These are phyloP conservation scores for Yamadazyma philogaea DNA, from an alignment of 805 yeast species.

Conservation along the genomic window DNA sequence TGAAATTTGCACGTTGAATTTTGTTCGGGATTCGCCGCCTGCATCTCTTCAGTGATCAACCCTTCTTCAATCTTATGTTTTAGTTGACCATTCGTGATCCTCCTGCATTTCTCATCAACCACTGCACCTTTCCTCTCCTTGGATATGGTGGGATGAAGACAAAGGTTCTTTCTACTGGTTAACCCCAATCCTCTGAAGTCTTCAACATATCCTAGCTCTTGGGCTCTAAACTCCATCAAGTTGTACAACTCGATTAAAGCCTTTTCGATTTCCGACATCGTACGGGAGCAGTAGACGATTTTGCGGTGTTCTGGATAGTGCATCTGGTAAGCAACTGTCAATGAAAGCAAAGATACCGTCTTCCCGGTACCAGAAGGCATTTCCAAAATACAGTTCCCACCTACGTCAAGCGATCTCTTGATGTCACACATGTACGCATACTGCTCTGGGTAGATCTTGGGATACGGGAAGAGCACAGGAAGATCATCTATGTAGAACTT, in stretches of 20 bases:
- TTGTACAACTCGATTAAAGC: conserved; percentile 87
- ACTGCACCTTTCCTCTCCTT: conserved; percentile 86
- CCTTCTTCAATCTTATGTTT: conserved; percentile 57
- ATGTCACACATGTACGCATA: conserved; percentile 97
- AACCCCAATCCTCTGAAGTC: conserved; percentile 93
- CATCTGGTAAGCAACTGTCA: conserved; percentile 95
- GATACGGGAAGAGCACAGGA: conserved; percentile 95
- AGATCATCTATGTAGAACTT: conserved; percentile 93
- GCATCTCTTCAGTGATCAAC: conserved; percentile 50
- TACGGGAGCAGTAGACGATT: conserved; percentile 96
- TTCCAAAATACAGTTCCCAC: conserved; percentile 93
- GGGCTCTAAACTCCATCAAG: conserved; percentile 81
- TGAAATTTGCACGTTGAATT: conserved; percentile 73
- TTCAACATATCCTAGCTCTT: conserved; percentile 81
- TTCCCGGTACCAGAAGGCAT: conserved; percentile 99
- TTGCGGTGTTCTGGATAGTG: conserved; percentile 91
- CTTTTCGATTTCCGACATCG: conserved; percentile 98
- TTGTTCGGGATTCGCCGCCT: conserved; percentile 38
- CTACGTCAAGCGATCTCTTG: conserved; percentile 89
- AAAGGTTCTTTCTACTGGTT: conserved; percentile 90
- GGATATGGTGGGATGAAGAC: conserved; percentile 84
- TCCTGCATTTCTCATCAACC: conserved; percentile 94
- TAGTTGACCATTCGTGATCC: conserved; percentile 89
- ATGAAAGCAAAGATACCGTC: conserved; percentile 84
- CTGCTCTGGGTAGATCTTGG: conserved; percentile 96